Base-by-base conservation (phyloP, 1,284 basidiomycete species). In the Somion occarium region DNA sequence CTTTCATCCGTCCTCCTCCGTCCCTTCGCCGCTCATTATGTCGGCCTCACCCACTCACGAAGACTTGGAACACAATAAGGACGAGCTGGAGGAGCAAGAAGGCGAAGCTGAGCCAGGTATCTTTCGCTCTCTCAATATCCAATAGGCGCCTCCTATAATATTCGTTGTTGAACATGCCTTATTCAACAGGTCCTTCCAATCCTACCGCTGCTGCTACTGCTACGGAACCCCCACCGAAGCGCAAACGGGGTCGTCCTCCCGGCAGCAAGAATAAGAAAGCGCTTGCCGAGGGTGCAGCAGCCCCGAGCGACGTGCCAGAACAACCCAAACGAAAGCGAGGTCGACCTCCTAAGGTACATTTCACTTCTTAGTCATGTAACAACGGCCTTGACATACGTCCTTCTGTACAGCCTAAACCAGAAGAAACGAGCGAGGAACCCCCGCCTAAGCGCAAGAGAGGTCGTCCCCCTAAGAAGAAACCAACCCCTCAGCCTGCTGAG, bases 241-340 rank as follows among this genome's bases (percentile, higher is more conserved):
- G 88, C 61, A 80, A 84, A 61, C 79, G 88, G 46, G 88, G 88
- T 48, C 80, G 88, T 56, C 88, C 88, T 54, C 88, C 84, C 67
- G 88, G 88, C 63, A 86, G 83, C 68, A 90, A 85, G 72, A 91
- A 91, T 69, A 90, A 89, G 78, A 87, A 84, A 64, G 61, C 55
- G 44, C 47, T 59, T 46, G 63, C 62, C n/a, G 65, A 74, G 12
- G 59, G 72, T 18, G 61, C 69, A 3, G 59, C 72, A 22, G 66
- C 56, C 20, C 34, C 63, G 13, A n/a, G n/a, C n/a, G 66, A 64
- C 22, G 44, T 45, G 27, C 44, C 57, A n/a, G 67, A 55, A 62
- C 73, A 47, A 58, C 66, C 23, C 58, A 80, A 79, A 72, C 83
- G 83, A 71, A 75, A 73, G 51, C 78, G 88, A 62, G 88, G 88